Conservation (phyloP, 345 rosid genomes). For the Melastoma malabathricum region DNA sequence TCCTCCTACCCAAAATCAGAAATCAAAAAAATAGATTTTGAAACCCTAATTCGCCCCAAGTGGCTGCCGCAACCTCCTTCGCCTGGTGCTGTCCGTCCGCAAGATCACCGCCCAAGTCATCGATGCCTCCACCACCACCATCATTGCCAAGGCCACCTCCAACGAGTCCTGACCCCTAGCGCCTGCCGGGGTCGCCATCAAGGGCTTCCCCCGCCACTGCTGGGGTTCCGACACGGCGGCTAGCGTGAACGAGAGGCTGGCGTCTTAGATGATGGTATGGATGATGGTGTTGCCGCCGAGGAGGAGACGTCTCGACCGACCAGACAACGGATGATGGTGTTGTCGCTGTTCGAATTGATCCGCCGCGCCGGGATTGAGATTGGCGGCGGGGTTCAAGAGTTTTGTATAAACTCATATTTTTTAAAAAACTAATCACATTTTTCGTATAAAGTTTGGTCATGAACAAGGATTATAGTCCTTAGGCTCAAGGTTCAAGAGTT, state of each 20-base stretch:
- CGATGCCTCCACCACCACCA: constrained; percentile 37
- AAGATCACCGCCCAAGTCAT: constrained; percentile 76
- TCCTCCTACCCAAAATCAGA: too few species aligned
- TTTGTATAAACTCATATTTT: too few species aligned
- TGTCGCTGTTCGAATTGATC: constrained; percentile 67
- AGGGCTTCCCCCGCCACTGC: constrained; percentile 32
- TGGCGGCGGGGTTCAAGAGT: constrained; percentile 59
- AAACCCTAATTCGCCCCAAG: too few species aligned
- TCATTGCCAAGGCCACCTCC: constrained; percentile 88
- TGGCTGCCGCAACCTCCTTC: constrained; percentile 48
- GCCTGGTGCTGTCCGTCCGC: constrained; percentile 70
- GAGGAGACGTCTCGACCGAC: constrained; percentile 70
- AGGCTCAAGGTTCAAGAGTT: too few species aligned
- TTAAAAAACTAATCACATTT: too few species aligned
- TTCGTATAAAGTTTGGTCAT: too few species aligned
- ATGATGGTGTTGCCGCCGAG: constrained; percentile 35
- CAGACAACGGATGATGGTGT: constrained; percentile 45
- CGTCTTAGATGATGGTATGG: constrained; percentile 35
- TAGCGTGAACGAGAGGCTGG: constrained; percentile 87
- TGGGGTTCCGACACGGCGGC: constrained; percentile 22
- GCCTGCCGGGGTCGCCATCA: constrained; percentile 41
- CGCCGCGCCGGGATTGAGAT: constrained; percentile 45
- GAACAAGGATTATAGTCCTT: too few species aligned
- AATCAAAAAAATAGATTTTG: too few species aligned
- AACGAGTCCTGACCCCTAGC: constrained; percentile 45